Base-by-base conservation (phyloP, 345 rosid species). In the Gossypium longicalyx region DNA sequence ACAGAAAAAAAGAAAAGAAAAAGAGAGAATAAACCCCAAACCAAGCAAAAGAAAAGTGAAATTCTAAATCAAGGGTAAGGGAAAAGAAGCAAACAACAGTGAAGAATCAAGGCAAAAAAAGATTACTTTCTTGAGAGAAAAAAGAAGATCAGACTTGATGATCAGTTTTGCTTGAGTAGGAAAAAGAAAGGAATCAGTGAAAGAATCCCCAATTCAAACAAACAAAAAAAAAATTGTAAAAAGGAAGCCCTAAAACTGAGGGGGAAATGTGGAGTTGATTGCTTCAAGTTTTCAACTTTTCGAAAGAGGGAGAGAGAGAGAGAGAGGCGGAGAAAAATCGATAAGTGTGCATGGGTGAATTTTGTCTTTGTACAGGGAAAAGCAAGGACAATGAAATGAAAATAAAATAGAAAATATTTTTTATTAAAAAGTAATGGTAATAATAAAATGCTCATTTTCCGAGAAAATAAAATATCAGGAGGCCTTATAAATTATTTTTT, bases 341-440 rank as follows among this genome's bases (percentile, higher is more conserved):
- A 78, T 84, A 85, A 66, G 86, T 77, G 89, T 80, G 83, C 86
- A 83, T 84, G 89, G 80, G 72, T 79, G 83, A 83, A 83, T 20
- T 85, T 83, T 82, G 86, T 56, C 80, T 27, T 69, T 49, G 29
- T 44, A 81, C 77, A 76, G 80, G 74, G 70, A 59, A 59, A 59
- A 59, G 63, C n/a, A 59, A 59, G 38, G 12, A 23, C 63, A 59
- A 59, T 11, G 62, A 57, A 3, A 57, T 3, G 27, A 57, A 57
- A 22, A 22, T 0, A 74, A 71, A 72, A 6, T 44, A 27, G 65
- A 47, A 69, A 25, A 1, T 3, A 25, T 2, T 29, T 1, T 12
- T 16, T 34, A 34, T 34, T 34, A 34, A 34, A 34, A 34, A 34
- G 41, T 34, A 34, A 1, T 34, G 41, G 41, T 5, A 34, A 34